Evolutionary conservation across 2,329 filamentous ascomycete genomes (phyloP), one percentile per base, ranked within the genome.

Genomic region (Chaetomiaceae sp.): DNA sequence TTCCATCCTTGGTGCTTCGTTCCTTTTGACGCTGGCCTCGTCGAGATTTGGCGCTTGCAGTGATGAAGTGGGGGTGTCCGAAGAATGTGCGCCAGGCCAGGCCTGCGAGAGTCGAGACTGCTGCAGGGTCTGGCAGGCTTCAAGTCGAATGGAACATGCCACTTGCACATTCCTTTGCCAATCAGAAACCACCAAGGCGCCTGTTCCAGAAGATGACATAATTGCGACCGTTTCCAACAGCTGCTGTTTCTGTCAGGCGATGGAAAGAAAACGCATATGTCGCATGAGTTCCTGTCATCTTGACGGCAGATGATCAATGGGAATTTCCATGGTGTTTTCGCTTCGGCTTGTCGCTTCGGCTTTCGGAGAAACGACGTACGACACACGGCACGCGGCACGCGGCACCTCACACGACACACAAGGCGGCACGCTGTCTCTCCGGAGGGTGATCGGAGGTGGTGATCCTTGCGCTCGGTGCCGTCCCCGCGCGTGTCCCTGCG

Each of bases 161-260:
- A 37, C 31, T 35, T 34, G 21, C 25, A 31, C 44, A 38, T 40
- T 35, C 17, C 17, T 14, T 35, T 54, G 43, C 48, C 49, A 55
- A 55, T 56, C 46, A 55, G 30, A 48, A 42, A 23, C 2, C 51
- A 39, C 43, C 17, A 34, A 20, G 8, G 20, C 33, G 23, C 27
- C 23, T 30, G 12, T 41, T 30, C 20, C 33, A 20, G 40, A 43
- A 39, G 38, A 57, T 55, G 54, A 58, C 56, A 58, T 58, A 56
- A 58, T 53, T 43, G 49, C 41, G 39, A 44, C 44, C 27, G 27
- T 17, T 20, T 17, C 20, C 5, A 12, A n/a, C n/a, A n/a, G n/a
- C n/a, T n/a, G 10, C 8, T 30, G 14, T 8, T 13, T 16, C 5
- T 25, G 34, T 5, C 14, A 35, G 25, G 31, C 7, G 20, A 20